Evolutionary conservation across 129 eudicot genomes (phyloP).

Genomic region (Mikania micrantha): DNA sequence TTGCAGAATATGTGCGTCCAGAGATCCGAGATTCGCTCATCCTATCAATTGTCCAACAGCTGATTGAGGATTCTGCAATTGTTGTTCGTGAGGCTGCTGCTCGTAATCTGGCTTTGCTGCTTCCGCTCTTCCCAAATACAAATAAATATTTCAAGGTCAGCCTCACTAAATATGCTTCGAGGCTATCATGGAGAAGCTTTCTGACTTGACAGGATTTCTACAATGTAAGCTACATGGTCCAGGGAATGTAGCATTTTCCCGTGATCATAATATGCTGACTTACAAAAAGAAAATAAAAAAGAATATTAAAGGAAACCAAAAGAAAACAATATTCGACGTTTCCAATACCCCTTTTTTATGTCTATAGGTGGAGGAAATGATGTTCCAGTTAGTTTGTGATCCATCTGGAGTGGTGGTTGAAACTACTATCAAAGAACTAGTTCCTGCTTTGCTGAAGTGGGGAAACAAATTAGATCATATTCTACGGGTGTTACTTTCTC

Average conservation of each 20-base stretch:
- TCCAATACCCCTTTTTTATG: conserved; percentile 36
- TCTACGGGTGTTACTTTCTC: conserved; percentile 59
- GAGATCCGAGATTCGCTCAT: conserved; percentile 97
- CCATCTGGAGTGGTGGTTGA: conserved; percentile 95
- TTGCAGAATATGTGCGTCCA: conserved; percentile 86
- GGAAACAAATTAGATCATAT: conserved; percentile 81
- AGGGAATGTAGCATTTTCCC: conserved; percentile 80
- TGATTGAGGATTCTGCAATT: conserved; percentile 88
- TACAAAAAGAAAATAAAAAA: conserved; percentile 23
- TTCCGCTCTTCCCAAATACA: conserved; percentile 88
- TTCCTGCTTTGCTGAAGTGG: conserved; percentile 88
- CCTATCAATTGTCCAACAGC: conserved; percentile 87
- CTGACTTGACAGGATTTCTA: conserved; percentile 91
- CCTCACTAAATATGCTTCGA: conserved; percentile 96
- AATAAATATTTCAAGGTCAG: conserved; percentile 99
- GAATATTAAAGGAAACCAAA: conserved; percentile 1
- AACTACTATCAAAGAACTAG: conserved; percentile 65
- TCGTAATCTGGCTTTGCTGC: conserved; percentile 91
- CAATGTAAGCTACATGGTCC: conserved; percentile 96
- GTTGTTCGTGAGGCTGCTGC: conserved; percentile 99
- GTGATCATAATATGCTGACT: conserved; percentile 59
- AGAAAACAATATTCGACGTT: conserved; percentile 8
- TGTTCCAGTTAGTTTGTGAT: conserved; percentile 92
- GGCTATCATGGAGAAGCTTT: conserved; percentile 96
- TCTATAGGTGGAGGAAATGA: conserved; percentile 93